Evolutionary conservation across 2,329 filamentous ascomycete genomes (phyloP), one percentile per base, ranked within the genome.

Genomic region (Daldinia eschscholtzii): DNA sequence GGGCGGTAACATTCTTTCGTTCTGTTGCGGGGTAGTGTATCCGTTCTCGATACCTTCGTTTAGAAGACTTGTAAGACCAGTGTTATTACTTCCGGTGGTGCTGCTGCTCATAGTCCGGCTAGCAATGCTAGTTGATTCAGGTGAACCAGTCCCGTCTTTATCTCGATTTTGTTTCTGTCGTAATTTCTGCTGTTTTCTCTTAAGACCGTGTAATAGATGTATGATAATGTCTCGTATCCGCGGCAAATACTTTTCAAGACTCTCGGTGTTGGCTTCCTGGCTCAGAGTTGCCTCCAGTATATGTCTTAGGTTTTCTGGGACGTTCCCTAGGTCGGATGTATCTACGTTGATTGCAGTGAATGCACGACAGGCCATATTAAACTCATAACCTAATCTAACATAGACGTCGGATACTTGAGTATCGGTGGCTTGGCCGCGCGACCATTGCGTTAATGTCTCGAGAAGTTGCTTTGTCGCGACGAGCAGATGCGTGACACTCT

Each of bases 201-300:
- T 99, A 71, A 99, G 83, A 2, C 96, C 96, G 79, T 99, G 96
- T 7, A 99, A 87, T 33, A 99, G 85, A 78, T 97, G 98, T 80
- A 99, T 98, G 78, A 99, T 99, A 76, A 99, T 99, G 80, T 99
- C 96, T 75, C 96, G 91, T 79, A 99, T 99, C 66, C 92, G 89
- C 0, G 96, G 96, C 35, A 99, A 84, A 79, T 97, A 99, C 79
- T 92, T 92, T 79, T 99, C 96, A 68, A 99, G 86, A 80, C 94
- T 98, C 78, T 97, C 91, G 57, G 94, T 91, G 74, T 93, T 98
- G 4, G 96, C 96, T 81, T 98, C 94, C 78, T 99, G 96, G 80
- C 95, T 98, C 39, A 99, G 86, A 1, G 96, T 99, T 64, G 97
- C 93, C 81, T 99, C 96, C 61, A 99, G 87, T 64, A 99, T 98